phyloP scores from a whole-genome alignment of 192 early-diverging fungal species.

The Thamnidium elegans region DNA sequence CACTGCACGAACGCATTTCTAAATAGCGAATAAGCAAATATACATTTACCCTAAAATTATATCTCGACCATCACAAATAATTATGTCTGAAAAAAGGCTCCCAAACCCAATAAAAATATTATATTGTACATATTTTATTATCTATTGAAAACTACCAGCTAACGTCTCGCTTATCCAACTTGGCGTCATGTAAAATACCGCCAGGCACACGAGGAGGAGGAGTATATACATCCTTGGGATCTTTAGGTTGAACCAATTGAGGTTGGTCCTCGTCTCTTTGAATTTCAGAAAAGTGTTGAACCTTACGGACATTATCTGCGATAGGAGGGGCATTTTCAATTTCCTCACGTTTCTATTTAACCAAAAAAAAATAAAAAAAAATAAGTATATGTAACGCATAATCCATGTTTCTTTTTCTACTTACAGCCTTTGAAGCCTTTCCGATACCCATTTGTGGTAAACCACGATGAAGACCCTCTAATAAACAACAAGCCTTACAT shows the following conservation, averaged over 20 bases:
- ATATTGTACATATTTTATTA: neutral
- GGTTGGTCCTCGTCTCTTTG: conserved; percentile 23
- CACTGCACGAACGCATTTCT: too few species aligned
- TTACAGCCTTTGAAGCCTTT: conserved; percentile 43
- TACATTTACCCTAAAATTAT: too few species aligned
- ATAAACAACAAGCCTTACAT: conserved; percentile 92
- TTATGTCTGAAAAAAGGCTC: too few species aligned
- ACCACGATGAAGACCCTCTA: conserved; percentile 91
- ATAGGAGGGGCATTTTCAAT: neutral
- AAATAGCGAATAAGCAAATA: too few species aligned
- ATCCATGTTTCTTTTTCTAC: neutral
- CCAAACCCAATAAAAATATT: too few species aligned
- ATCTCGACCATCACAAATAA: too few species aligned
- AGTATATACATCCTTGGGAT: conserved; percentile 22
- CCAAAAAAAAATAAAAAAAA: neutral
- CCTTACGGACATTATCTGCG: neutral
- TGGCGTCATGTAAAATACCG: conserved; percentile 4
- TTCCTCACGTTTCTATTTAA: neutral
- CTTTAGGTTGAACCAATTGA: conserved; percentile 14
- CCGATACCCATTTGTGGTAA: conserved; percentile 71
- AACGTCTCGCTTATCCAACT: conserved; percentile 14
- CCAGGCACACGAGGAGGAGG: conserved; percentile 29
- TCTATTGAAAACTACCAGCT: conserved; percentile 16
- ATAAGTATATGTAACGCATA: neutral
- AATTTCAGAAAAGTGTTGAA: conserved; percentile 37